phyloP scores from a whole-genome alignment of 2,329 filamentous ascomycete genomes.

The Botrytis cinerea region DNA sequence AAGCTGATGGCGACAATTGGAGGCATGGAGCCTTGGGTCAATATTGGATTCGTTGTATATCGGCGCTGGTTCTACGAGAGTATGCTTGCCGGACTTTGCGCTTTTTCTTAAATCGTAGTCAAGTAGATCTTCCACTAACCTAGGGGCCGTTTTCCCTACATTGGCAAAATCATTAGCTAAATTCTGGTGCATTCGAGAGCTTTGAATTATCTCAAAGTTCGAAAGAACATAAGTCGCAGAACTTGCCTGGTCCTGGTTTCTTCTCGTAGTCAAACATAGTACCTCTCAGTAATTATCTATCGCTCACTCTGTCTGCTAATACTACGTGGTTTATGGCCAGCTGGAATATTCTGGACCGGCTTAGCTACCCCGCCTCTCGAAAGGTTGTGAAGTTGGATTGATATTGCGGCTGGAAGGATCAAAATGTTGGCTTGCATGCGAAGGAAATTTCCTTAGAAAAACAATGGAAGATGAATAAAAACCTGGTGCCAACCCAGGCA shows the following conservation, averaged over 20 bases:
- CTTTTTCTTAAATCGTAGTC: slow-evolving; percentile 46
- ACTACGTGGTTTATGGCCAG: slow-evolving; percentile 6
- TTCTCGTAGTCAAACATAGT: slow-evolving; percentile 20
- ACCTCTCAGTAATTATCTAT: not conserved
- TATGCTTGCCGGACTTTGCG: slow-evolving; percentile 43
- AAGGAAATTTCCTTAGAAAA: not conserved
- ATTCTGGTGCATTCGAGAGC: not conserved
- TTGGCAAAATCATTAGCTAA: slow-evolving; percentile 12
- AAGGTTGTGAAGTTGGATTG: not conserved
- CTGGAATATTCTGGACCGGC: not conserved
- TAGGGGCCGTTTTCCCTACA: slow-evolving; percentile 53
- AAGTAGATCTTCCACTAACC: slow-evolving; percentile 49
- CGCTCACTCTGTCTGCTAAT: not conserved
- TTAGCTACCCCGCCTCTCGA: slow-evolving; percentile 17
- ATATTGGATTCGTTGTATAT: slow-evolving; percentile 45
- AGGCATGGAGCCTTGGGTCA: slow-evolving; percentile 39
- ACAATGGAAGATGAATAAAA: not conserved
- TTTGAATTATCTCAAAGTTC: not conserved
- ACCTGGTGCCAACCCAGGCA: not conserved
- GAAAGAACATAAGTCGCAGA: not conserved
- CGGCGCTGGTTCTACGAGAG: slow-evolving; percentile 60
- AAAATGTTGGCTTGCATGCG: not conserved
- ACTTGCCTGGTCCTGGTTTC: slow-evolving; percentile 24
- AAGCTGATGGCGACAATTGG: slow-evolving; percentile 61
- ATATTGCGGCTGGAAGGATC: not conserved